These are phyloP conservation scores for Nadsonia commutata DNA, from an alignment of 1,139 yeast species.

Conservation along the genomic window DNA sequence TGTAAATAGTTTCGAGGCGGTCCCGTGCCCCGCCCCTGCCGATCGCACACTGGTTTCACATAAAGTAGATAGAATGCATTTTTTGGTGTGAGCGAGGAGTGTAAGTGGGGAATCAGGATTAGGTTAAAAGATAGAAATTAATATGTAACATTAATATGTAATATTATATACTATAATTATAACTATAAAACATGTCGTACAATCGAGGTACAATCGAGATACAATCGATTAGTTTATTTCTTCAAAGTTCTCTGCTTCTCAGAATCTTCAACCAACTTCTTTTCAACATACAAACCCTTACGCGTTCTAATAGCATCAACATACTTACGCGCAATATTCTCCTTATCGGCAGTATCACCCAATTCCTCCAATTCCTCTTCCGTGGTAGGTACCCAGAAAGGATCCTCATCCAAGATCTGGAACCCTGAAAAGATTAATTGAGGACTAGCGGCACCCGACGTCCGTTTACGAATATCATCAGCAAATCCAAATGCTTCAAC, in stretches of 20 bases:
- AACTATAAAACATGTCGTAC: too few species aligned
- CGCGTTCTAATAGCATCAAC: conserved; percentile 71
- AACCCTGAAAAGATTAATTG: conserved; percentile 85
- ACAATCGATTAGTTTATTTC: conserved; percentile 8
- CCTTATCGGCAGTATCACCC: conserved; percentile 88
- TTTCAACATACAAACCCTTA: conserved; percentile 80
- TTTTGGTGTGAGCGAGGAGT: too few species aligned
- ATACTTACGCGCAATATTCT: conserved; percentile 74
- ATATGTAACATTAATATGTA: too few species aligned
- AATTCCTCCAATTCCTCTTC: conserved; percentile 89
- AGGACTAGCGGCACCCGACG: conserved; percentile 96
- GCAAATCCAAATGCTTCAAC: conserved; percentile 95
- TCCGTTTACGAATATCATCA: conserved; percentile 82
- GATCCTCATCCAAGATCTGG: conserved; percentile 78
- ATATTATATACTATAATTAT: neutral
- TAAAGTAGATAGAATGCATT: too few species aligned
- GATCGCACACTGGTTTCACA: too few species aligned
- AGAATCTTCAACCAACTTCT: conserved; percentile 73
- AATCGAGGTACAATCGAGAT: neutral
- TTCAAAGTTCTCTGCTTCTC: conserved; percentile 66
- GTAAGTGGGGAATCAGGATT: too few species aligned
- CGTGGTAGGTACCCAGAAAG: conserved; percentile 99
- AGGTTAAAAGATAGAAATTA: too few species aligned
- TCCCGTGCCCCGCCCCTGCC: too few species aligned
- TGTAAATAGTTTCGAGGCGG: too few species aligned